Base-by-base conservation (phyloP, 306 rosid genomes). In the Quercus berberidifolia region DNA sequence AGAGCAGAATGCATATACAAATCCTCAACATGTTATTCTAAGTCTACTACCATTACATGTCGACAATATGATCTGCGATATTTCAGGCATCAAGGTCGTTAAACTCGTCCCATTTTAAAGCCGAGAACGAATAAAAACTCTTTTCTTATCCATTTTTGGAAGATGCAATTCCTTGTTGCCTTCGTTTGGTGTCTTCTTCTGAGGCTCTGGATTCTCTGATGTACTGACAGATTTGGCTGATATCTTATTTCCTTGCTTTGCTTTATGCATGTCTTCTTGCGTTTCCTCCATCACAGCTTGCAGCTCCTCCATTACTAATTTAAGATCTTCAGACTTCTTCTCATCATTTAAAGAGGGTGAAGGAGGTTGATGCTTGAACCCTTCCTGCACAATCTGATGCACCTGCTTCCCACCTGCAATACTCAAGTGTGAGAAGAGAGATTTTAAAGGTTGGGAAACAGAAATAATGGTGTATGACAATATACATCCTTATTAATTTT, bases 61-160 rank as follows among this genome's bases (percentile, higher is more conserved):
- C 10, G 19, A 33, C 13, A 31, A 21, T 18, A 17, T 13, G 5
- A 49, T 49, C 0, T 49, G 17, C 5, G 0, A 12, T 49, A 49
- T 49, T 49, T 49, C 15, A 25, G 25, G 64, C 15, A 25, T 0
- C 17, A 49, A 49, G 76, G 8, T 69, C 9, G 20, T 31, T 60
- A 14, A 31, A 21, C 38, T 11, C 46, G 10, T 25, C 19, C 62
- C 82, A 56, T 75, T 80, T 85, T 85, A 92, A 19, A 89, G 87
- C 26, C 94, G 87, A 33, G 98, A 92, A 13, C 94, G 86, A 75
- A 92, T 88, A 82, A 94, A 92, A 19, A 89, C 80, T 78, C 79
- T 89, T 80, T 88, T 91, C 80, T 77, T 82, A 43, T 83, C 75
- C 54, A 82, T 85, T 79, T 81, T 81, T 38, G 63, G 17, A 49